Evolutionary conservation across 2,329 filamentous ascomycete genomes (phyloP).

Genomic region (Trematosphaeria pertusa): DNA sequence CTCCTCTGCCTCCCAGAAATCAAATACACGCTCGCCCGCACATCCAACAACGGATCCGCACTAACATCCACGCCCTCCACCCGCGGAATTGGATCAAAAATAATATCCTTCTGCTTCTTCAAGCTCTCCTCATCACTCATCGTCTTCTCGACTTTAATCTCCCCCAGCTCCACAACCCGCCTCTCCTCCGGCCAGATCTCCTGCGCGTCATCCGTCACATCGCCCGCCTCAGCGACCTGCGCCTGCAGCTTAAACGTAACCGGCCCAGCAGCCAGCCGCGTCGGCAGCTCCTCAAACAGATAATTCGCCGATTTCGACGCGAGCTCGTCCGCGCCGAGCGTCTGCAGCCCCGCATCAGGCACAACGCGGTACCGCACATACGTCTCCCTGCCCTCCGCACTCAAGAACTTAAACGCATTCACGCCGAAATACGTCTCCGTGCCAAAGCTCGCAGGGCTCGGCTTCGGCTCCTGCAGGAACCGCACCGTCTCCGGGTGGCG

Average conservation of each 20-base stretch:
- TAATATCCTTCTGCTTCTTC: slow-evolving; percentile 59
- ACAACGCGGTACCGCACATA: slow-evolving; percentile 59
- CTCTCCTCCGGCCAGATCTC: slow-evolving; percentile 62
- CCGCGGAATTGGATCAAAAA: slow-evolving; percentile 66
- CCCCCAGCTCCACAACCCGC: slow-evolving; percentile 59
- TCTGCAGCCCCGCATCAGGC: slow-evolving; percentile 53
- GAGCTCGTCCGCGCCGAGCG: slow-evolving; percentile 49
- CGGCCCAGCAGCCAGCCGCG: slow-evolving; percentile 44
- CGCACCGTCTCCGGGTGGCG: slow-evolving; percentile 55
- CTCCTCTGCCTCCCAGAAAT: slow-evolving; percentile 62
- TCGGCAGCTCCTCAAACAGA: slow-evolving; percentile 58
- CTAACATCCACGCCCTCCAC: slow-evolving; percentile 61
- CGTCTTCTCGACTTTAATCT: slow-evolving; percentile 53
- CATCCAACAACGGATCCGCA: slow-evolving; percentile 63
- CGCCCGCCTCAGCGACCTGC: slow-evolving; percentile 59
- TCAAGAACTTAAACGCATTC: slow-evolving; percentile 58
- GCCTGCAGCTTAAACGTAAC: slow-evolving; percentile 58
- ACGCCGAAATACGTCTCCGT: slow-evolving; percentile 58
- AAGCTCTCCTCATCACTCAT: slow-evolving; percentile 50
- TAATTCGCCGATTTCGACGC: slow-evolving; percentile 52
- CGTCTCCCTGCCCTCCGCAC: slow-evolving; percentile 50
- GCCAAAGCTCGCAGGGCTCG: slow-evolving; percentile 57
- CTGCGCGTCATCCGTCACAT: slow-evolving; percentile 57
- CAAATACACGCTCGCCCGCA: slow-evolving; percentile 63
- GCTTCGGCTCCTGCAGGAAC: slow-evolving; percentile 60